Percentiles rank a stretch among this genome's conserved stretches.
Evolutionary conservation across 805 yeast species (phyloP).

Genomic region (Pachysolen tannophilus): DNA sequence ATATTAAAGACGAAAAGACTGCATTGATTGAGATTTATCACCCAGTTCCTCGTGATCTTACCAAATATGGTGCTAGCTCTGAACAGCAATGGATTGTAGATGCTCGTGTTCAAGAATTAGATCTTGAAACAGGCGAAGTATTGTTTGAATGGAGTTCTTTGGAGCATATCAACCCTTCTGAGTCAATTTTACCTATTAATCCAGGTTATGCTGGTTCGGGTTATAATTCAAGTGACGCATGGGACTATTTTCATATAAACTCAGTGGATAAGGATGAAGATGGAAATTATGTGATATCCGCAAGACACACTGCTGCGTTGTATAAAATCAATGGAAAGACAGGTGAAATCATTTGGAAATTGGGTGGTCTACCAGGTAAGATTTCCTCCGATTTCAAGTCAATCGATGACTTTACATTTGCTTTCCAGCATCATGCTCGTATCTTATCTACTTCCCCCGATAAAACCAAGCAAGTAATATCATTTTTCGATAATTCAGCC

Average conservation of each 20-base stretch:
- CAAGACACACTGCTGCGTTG: conserved; percentile 26
- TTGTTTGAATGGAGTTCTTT: conserved; percentile 27
- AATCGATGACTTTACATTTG: conserved; percentile 20
- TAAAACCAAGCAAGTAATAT: conserved; percentile 21
- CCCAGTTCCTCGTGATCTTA: conserved; percentile 24
- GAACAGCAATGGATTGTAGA: conserved; percentile 27
- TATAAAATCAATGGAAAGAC: conserved; percentile 27
- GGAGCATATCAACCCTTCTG: conserved; percentile 26
- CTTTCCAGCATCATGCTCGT: conserved; percentile 31
- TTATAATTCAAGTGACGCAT: conserved; percentile 24
- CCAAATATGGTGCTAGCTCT: conserved; percentile 18
- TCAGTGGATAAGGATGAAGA: conserved; percentile 28
- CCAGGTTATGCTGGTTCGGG: conserved; percentile 28
- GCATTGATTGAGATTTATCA: too few species aligned
- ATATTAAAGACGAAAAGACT: too few species aligned
- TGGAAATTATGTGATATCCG: conserved; percentile 27
- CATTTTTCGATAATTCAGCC: too few species aligned
- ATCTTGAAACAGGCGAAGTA: conserved; percentile 26
- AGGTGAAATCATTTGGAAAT: conserved; percentile 27
- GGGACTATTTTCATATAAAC: conserved; percentile 33
- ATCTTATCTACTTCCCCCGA: conserved; percentile 18
- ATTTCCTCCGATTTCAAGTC: conserved; percentile 12
- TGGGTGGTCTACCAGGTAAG: conserved; percentile 25
- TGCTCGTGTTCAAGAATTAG: conserved; percentile 28
- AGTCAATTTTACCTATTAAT: conserved; percentile 23